Conservation (phyloP, 148 eudicot species). For the Dianthus caryophyllus region DNA sequence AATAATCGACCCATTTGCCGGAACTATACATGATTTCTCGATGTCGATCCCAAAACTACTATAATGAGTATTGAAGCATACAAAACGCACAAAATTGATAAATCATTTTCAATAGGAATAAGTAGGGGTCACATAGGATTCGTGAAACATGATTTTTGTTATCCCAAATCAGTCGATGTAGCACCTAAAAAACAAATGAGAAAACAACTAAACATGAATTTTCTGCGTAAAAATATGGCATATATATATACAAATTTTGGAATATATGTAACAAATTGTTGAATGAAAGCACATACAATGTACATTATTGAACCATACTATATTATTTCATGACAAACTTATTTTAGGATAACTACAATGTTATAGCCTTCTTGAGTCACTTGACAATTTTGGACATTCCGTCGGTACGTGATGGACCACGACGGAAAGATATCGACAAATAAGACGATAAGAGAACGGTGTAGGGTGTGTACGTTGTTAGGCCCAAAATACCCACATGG, state of each 20-base stretch:
- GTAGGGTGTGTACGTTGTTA: too few species aligned
- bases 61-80: too few species aligned
- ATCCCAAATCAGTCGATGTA: too few species aligned
- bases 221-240: neutral
- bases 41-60: too few species aligned
- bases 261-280: neutral
- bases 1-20: too few species aligned
- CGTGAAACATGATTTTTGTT: neutral
- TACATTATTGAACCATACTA: neutral
- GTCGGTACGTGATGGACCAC: conserved; percentile 5
- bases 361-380: neutral
- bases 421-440: neutral
- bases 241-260: neutral
- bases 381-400: neutral
- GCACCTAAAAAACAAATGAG: neutral
- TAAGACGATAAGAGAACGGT: neutral
- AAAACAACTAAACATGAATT: neutral
- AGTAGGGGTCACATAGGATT: neutral
- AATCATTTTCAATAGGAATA: neutral
- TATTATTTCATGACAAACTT: conserved; percentile 10
- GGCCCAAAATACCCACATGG: too few species aligned
- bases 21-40: too few species aligned
- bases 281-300: neutral
- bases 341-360: neutral
- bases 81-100: neutral